Conservation (phyloP, 352 stramenopile species). For the Phytophthora agathidicida region DNA sequence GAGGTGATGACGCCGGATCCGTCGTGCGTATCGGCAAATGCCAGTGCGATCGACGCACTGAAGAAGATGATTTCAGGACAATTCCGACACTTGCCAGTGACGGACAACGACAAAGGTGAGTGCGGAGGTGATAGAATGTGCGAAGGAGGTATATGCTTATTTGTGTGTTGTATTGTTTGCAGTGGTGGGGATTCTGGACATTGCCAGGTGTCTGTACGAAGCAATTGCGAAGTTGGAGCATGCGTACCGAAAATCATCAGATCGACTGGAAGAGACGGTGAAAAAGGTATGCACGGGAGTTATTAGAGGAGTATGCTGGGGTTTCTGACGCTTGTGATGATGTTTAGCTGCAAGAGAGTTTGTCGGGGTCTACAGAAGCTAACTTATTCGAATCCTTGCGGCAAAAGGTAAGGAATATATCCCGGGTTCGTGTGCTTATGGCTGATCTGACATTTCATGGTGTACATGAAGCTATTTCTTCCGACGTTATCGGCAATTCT, state of each 20-base stretch:
- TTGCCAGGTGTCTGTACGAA: constrained; percentile 99
- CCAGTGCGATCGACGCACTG: constrained; percentile 95
- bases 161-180: constrained; percentile 1
- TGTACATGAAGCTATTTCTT: constrained; percentile 68
- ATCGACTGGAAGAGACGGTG: constrained; percentile 70
- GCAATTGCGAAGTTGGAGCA: constrained; percentile 97
- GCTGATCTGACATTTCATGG: background rate
- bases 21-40: constrained; percentile 93
- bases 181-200: constrained; percentile 97
- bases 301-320: background rate
- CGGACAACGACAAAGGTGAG: constrained; percentile 83
- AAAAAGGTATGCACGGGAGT: constrained; percentile 61
- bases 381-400: constrained; percentile 86
- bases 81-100: constrained; percentile 97
- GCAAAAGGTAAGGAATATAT: constrained; percentile 56
- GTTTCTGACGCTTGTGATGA: background rate
- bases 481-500: constrained; percentile 85
- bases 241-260: constrained; percentile 77
- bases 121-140: background rate
- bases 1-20: constrained; percentile 96
- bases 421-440: background rate
- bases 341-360: constrained; percentile 59
- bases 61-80: constrained; percentile 96
- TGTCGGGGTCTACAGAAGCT: constrained; percentile 51
- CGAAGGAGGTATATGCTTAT: background rate